Evolutionary conservation across 768 basidiomycete genomes (phyloP), one percentile per base, ranked within the genome.

Genomic region (Leccinum pellstonianum): DNA sequence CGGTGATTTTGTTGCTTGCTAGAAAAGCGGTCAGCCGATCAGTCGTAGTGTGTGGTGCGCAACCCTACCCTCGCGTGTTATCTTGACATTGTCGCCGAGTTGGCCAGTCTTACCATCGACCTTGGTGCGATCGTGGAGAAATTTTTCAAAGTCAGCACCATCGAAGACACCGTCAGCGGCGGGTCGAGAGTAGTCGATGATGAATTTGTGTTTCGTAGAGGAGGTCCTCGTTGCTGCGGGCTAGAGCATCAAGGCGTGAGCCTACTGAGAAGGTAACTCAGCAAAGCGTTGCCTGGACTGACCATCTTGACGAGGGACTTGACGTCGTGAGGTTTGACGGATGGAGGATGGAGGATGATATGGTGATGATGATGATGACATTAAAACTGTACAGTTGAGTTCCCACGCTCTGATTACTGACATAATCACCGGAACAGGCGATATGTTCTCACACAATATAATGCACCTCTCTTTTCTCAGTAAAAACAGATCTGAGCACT

Each of bases 201-300:
- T 75, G 75, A 91, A 94, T 77, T 90, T 92, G 76, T 86, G 84
- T 77, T 88, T 88, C 50, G 81, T 73, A 61, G 82, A 70, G 33
- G 77, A 25, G 49, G 77, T 64, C 74, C 88, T 88, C 73, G 75
- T 77, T 62, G 82, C 60, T 66, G 85, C 63, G 68, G 86, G 81
- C 86, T 88, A 80, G 64, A 67, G 37, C 61, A 64, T 74, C 65
- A 74, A 77, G 77, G 81, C 70, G 73, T 90, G 69, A 90, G 87
- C 89, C 90, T 91, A 91, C 90, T 91, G 90, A 91, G 90, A 91
- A 88, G 86, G 72, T 67, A 81, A 83, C 90, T 90, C 89, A 91
- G 89, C 88, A 91, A 90, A 90, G 89, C 88, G 73, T 77, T 81
- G 81, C 80, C 81, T 75, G 77, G 64, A 88, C 87, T 86, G 71